Evolutionary conservation across 139 green algal genomes (phyloP), one percentile per base, ranked within the genome.

Genomic region (Auxenochlorella protothecoides): DNA sequence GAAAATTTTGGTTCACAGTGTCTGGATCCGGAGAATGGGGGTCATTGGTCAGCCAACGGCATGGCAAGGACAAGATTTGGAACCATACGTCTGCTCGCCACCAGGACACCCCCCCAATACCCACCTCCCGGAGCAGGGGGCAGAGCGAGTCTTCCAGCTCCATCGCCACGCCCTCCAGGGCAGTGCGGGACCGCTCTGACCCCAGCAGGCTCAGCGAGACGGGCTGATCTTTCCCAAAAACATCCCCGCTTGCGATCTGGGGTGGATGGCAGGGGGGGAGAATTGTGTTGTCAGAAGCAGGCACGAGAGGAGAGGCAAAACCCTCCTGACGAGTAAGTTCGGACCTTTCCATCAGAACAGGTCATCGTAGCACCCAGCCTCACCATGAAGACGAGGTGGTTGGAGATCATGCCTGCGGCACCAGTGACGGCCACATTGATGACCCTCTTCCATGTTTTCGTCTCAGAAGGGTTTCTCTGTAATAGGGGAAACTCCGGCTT

Each of bases 131-230:
- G 63, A 97, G 82, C 61, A 97, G 83, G 0, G 92, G 92, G 84
- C 93, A 97, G n/a, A 96, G 78, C 67, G 81, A 92, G 83, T 97
- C 92, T 79, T 97, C 92, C 44, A 97, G 81, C 88, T 97, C 92
- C 92, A 97, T 97, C 53, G 90, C 87, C 16, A 97, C 91, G 16
- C 92, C 92, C 84, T 97, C 91, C 13, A 97, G 81, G 5, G 92
- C 91, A 71, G 88, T 81, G 53, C 78, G 72, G 2, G 86, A 93
- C 15, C 86, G 78, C 69, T 92, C 81, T 16, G 72, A 87, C 13
- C 91, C 92, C 57, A 97, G 82, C 70, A 97, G 81, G 71, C 92
- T 85, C 68, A 97, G 85, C 2, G 78, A 73, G 10, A 97, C 83
- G 69, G 92, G 92, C 85, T 96, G 89, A 74, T 96, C 86, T 53